Base-by-base conservation (phyloP, 495 filamentous ascomycete genomes). In the Annulohypoxylon stygium region DNA sequence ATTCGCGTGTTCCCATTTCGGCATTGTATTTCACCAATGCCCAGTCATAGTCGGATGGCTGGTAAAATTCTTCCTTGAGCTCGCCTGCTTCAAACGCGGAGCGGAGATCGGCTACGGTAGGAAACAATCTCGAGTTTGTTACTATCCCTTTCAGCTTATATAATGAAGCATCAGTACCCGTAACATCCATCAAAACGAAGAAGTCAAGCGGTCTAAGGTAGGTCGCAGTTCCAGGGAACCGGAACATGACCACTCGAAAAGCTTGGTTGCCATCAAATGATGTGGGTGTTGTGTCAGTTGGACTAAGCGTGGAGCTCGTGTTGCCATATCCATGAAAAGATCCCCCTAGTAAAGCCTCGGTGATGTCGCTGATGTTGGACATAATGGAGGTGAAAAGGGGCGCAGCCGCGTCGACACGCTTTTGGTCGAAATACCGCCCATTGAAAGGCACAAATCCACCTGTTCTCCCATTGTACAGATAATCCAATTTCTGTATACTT, bases 381-480 rank as follows among this genome's bases (percentile, higher is more conserved):
- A 83, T 82, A 43, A 73, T 51, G 8, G 71, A 65, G 11, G 68
- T 68, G 10, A 82, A 61, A n/a, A 83, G 65, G 7, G 77, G 71
- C 8, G 78, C 73, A 10, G 75, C 69, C 10, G 78, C 79, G 1
- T 61, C 47, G 9, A 45, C 26, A 9, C 79, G 75, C 55, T 75
- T 74, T n/a, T 61, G 59, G 54, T 84, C 81, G 25, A 79, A 78
- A 60, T 72, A 77, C 11, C 82, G 73, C 8, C 67, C 80, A 41
- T 82, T 79, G 62, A 74, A 82, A 16, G 79, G 82, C 23, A 82
- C 70, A 4, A 61, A 50, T 43, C 76, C 78, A 11, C 78, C 76
- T 14, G 61, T 75, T 14, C 77, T 77, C 20, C 78, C 78, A 70
- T 80, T 88, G 75, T 85, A 87, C 16, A 79, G 69, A 69, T 83